phyloP scores from a whole-genome alignment of 106 monocot genomes.

The Agapanthus africanus region DNA sequence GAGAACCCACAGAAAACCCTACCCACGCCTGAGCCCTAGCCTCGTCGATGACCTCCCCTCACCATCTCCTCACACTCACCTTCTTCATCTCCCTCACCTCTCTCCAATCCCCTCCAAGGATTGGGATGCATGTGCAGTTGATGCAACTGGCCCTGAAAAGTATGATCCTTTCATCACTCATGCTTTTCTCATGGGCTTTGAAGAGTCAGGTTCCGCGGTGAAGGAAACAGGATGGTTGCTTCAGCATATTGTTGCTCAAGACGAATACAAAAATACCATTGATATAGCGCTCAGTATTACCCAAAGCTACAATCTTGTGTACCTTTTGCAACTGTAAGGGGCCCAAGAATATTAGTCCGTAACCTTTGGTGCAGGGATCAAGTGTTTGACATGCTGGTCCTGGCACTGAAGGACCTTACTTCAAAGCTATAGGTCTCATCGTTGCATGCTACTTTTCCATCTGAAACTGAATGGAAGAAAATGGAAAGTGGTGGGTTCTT shows the following conservation, averaged over 20 bases:
- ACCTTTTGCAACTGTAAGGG: constrained; percentile 96
- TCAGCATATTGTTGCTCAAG: constrained; percentile 85
- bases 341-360: constrained; percentile 84
- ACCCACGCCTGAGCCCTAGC: no score
- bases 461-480: constrained; percentile 71
- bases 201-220: no score
- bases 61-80: no score
- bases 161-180: no score
- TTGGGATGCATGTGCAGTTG: no score
- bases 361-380: constrained; percentile 65
- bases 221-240: constrained; percentile 97
- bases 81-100: no score
- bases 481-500: constrained; percentile 71
- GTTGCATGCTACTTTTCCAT: constrained; percentile 88
- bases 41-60: no score
- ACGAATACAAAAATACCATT: constrained; percentile 70
- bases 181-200: no score
- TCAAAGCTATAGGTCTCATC: constrained; percentile 77
- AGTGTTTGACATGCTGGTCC: constrained; percentile 66
- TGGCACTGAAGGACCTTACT: constrained; percentile 65
- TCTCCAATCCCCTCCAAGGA: no score
- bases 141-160: no score
- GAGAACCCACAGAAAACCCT: no score
- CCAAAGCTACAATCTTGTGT: constrained; percentile 93
- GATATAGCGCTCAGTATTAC: constrained; percentile 81